Conservation (phyloP, 2,329 filamentous ascomycete genomes). For the Colletotrichum sp. region DNA sequence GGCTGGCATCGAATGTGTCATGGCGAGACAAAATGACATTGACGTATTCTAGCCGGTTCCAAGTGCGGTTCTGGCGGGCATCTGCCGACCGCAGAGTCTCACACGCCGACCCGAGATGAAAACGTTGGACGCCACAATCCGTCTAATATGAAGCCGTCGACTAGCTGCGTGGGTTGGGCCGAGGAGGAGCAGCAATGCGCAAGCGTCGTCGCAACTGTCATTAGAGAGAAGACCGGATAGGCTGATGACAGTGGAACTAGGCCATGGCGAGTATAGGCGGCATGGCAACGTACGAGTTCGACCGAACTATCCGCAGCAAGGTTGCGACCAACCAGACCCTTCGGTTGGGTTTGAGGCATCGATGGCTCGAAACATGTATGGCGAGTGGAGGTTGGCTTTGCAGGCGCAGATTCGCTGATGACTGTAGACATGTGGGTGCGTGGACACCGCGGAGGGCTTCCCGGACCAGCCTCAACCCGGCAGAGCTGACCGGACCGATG, state of each 20-base stretch:
- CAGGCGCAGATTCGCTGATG: neutral
- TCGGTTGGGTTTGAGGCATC: conserved; percentile 6
- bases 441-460: neutral
- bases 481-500: neutral
- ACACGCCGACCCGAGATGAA: neutral
- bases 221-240: neutral
- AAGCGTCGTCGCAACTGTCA: conserved; percentile 7
- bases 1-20: neutral
- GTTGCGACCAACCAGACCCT: neutral
- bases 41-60: conserved; percentile 14
- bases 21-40: neutral
- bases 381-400: neutral
- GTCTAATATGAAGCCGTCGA: neutral
- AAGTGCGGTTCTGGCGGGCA: neutral
- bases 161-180: neutral
- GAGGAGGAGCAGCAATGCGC: neutral
- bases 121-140: conserved; percentile 5
- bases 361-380: conserved; percentile 17
- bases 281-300: conserved; percentile 7
- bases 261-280: neutral
- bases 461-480: conserved; percentile 3
- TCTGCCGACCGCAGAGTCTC: conserved; percentile 1
- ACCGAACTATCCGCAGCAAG: conserved; percentile 10
- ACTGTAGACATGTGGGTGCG: neutral
- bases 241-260: neutral